A percentile compares a stretch with the other conserved stretches of the same genome.
These are phyloP conservation scores for Stemphylium vesicarium DNA, from an alignment of 2,329 filamentous ascomycete species.

Conservation along the genomic window DNA sequence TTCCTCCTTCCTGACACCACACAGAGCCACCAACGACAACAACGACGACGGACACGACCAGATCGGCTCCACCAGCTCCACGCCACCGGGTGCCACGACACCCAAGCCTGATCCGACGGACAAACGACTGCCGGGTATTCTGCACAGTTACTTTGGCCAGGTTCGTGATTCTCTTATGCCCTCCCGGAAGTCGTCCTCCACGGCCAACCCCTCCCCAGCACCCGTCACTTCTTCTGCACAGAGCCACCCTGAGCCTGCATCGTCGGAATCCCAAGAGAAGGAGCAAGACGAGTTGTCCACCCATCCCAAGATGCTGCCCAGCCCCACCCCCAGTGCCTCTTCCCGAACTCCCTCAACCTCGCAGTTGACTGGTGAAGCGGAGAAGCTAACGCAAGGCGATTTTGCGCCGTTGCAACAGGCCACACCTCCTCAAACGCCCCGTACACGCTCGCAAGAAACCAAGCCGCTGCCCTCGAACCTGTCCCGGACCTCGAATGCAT, in stretches of 20 bases:
- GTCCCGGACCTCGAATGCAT: conserved; percentile 59
- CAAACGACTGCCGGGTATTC: conserved; percentile 93
- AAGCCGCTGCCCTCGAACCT: conserved; percentile 52
- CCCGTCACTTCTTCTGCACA: conserved; percentile 31
- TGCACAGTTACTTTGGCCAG: conserved; percentile 97
- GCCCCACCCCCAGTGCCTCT: conserved; percentile 55
- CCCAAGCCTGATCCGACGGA: conserved; percentile 92
- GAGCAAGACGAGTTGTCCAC: conserved; percentile 27
- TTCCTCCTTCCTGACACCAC: conserved; percentile 45
- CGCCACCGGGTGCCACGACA: conserved; percentile 88
- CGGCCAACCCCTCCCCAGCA: conserved; percentile 48
- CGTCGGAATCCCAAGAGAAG: conserved; percentile 31
- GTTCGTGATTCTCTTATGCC: conserved; percentile 78
- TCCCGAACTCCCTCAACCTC: conserved; percentile 59
- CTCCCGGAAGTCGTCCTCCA: conserved; percentile 48
- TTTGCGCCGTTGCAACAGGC: conserved; percentile 74
- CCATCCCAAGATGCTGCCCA: conserved; percentile 61
- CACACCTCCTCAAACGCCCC: conserved; percentile 86
- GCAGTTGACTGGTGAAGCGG: conserved; percentile 71
- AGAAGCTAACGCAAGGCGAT: conserved; percentile 86
- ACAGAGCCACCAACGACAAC: conserved; percentile 67
- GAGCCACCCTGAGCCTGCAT: conserved; percentile 10
- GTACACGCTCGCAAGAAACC: conserved; percentile 76
- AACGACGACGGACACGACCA: conserved; percentile 76
- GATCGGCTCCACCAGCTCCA: conserved; percentile 80